phyloP scores from a whole-genome alignment of 805 yeast species.

The Teunomyces tritomae region DNA sequence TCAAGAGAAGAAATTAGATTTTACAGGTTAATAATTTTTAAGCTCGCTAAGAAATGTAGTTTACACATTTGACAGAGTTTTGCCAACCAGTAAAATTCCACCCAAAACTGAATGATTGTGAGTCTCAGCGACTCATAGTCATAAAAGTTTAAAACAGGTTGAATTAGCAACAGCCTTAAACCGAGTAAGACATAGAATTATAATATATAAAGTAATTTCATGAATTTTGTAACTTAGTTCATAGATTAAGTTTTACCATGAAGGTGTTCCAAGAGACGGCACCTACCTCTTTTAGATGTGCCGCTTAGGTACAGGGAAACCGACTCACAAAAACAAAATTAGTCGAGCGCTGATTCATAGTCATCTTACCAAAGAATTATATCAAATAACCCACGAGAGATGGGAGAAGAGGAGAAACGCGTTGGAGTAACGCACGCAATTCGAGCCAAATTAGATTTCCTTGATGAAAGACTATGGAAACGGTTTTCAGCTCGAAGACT shows the following conservation, averaged over 20 bases:
- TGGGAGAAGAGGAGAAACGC: conserved; percentile 18
- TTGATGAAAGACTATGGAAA: conserved; percentile 84
- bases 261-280: background rate
- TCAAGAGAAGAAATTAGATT: background rate
- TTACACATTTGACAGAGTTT: background rate
- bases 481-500: conserved; percentile 85
- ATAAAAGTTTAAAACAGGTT: background rate
- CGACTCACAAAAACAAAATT: conserved; percentile 3
- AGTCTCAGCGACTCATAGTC: conserved; percentile 4
- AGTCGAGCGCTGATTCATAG: conserved; percentile 8
- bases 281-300: background rate
- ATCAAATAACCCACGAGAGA: background rate
- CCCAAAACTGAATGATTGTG: background rate
- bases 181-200: too few relatives aligned
- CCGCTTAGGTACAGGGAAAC: background rate
- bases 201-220: too few relatives aligned
- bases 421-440: conserved; percentile 58
- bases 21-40: background rate
- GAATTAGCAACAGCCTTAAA: too few relatives aligned
- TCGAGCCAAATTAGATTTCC: conserved; percentile 63
- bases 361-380: conserved; percentile 5
- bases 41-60: background rate
- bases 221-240: too few relatives aligned
- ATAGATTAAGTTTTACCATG: too few relatives aligned
- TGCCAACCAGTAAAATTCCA: background rate